Conservation (phyloP, 768 basidiomycete genomes). For the Pulveroboletus sp. region DNA sequence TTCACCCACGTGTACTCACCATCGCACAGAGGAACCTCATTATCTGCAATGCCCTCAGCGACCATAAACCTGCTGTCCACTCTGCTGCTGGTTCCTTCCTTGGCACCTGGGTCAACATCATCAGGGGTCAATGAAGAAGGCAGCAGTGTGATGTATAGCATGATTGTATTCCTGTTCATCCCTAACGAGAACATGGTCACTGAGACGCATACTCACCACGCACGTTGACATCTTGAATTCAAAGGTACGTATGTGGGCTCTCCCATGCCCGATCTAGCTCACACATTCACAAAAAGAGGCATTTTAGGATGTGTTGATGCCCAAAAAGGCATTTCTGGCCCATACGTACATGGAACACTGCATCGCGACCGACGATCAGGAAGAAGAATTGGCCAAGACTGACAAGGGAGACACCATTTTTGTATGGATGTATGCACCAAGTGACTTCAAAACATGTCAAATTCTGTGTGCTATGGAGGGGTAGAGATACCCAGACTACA, state of each 20-base stretch:
- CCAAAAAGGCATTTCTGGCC: constrained; percentile 75
- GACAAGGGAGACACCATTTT: not conserved
- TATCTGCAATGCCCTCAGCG: constrained; percentile 78
- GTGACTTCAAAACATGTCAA: too few relatives aligned
- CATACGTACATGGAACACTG: constrained; percentile 84
- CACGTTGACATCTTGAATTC: constrained; percentile 68
- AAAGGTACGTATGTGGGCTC: constrained; percentile 45
- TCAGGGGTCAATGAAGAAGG: constrained; percentile 39
- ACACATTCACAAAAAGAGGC: constrained; percentile 44
- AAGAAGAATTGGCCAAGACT: constrained; percentile 1
- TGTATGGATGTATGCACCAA: too few relatives aligned
- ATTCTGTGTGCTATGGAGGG: too few relatives aligned
- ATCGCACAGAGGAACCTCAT: constrained; percentile 74
- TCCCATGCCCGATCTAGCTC: not conserved
- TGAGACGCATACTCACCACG: constrained; percentile 68
- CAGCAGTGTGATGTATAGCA: constrained; percentile 32
- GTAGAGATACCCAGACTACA: too few relatives aligned
- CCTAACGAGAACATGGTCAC: constrained; percentile 57
- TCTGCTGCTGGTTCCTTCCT: constrained; percentile 70
- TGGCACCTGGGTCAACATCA: constrained; percentile 68
- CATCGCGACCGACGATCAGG: constrained; percentile 52
- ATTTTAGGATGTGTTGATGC: constrained; percentile 68
- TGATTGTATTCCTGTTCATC: constrained; percentile 58
- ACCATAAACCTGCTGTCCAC: constrained; percentile 73
- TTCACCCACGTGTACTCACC: constrained; percentile 62